These are phyloP conservation scores for Suhomyces emberorum DNA, from an alignment of 805 yeast genomes.

Conservation along the genomic window DNA sequence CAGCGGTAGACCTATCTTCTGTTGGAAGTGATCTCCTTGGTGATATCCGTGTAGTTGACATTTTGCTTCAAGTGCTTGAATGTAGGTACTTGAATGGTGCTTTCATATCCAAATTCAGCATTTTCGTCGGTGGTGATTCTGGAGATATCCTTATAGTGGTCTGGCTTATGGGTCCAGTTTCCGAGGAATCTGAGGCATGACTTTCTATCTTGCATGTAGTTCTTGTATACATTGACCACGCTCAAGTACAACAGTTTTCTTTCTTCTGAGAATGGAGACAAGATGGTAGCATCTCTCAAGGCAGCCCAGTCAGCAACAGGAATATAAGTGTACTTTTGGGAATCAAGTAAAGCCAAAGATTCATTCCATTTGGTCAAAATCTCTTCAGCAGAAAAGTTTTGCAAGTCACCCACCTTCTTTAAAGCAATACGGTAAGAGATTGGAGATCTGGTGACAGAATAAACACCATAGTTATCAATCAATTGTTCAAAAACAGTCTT, in stretches of 20 bases:
- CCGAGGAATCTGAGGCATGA: constrained; percentile 28
- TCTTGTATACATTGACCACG: constrained; percentile 44
- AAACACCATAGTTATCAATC: constrained; percentile 55
- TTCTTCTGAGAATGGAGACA: constrained; percentile 38
- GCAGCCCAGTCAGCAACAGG: constrained; percentile 88
- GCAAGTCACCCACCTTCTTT: constrained; percentile 68
- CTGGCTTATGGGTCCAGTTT: constrained; percentile 29
- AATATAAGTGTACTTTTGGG: constrained; percentile 52
- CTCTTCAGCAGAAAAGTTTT: constrained; percentile 46
- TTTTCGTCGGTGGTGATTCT: constrained; percentile 20
- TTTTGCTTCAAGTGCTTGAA: constrained; percentile 25
- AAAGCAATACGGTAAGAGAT: constrained; percentile 70
- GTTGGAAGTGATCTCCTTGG: constrained; percentile 14
- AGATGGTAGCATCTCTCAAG: constrained; percentile 69
- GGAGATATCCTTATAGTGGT: constrained; percentile 17
- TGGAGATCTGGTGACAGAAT: constrained; percentile 57
- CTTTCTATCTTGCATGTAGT: constrained; percentile 37
- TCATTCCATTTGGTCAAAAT: constrained; percentile 58
- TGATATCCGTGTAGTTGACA: constrained; percentile 24
- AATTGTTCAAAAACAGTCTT: constrained; percentile 62
- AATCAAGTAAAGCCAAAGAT: constrained; percentile 45
- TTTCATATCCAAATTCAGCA: constrained; percentile 11
- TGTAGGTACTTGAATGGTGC: constrained; percentile 20
- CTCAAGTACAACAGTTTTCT: constrained; percentile 55
- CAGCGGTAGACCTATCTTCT: constrained; percentile 1